Evolutionary conservation across 129 eudicot species (phyloP).

Genomic region (Glebionis coronaria): DNA sequence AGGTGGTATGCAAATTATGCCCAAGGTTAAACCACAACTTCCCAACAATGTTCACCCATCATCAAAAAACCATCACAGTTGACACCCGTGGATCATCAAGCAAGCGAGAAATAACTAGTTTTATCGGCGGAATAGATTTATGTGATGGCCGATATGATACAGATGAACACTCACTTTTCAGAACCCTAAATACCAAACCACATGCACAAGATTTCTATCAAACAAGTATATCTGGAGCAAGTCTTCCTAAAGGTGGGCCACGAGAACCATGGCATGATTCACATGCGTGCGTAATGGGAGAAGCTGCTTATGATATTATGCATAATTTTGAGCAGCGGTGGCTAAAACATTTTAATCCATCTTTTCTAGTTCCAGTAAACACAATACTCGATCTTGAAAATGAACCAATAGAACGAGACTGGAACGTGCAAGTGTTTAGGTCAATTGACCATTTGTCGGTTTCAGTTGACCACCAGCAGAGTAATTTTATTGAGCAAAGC

Average conservation of each 20-base stretch:
- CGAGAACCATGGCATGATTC: conserved; percentile 97
- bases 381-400: conserved; percentile 40
- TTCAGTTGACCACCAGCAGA: conserved; percentile 43
- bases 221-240: conserved; percentile 71
- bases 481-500: conserved; percentile 54
- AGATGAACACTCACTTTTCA: conserved; percentile 74
- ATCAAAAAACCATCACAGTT: conserved; percentile 79
- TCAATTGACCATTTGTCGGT: conserved; percentile 80
- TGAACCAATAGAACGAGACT: conserved; percentile 33
- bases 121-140: conserved; percentile 81
- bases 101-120: conserved; percentile 67
- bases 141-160: conserved; percentile 94
- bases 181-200: conserved; percentile 63
- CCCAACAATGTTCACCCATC: conserved; percentile 86
- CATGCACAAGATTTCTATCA: conserved; percentile 83
- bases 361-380: conserved; percentile 45
- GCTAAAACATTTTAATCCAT: conserved; percentile 69
- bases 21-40: conserved; percentile 67
- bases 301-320: conserved; percentile 73
- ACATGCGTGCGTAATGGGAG: conserved; percentile 77
- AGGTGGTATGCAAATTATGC: conserved; percentile 70
- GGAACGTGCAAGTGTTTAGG: conserved; percentile 93
- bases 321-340: conserved; percentile 89
- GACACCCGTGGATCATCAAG: conserved; percentile 62
- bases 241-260: conserved; percentile 82